Conservation (phyloP, 768 basidiomycete species). For the Pleurotus tuber-regium region DNA sequence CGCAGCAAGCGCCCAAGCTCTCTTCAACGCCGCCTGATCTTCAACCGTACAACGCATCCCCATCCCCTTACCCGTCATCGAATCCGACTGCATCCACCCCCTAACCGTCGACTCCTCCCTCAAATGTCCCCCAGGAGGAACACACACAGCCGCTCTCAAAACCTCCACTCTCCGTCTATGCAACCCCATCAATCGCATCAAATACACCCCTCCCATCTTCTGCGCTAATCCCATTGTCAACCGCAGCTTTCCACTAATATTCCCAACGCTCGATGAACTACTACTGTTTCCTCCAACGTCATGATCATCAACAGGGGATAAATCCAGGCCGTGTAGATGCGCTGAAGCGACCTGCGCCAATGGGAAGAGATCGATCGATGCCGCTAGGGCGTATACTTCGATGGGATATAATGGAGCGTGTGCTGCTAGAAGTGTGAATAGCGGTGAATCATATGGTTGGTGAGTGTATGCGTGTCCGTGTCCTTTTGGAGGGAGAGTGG, state of each 20-base stretch:
- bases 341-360: not conserved
- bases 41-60: not conserved
- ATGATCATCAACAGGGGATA: not conserved
- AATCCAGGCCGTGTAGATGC: not conserved
- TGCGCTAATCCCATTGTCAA: not conserved
- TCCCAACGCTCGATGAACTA: too few species aligned
- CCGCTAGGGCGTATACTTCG: slow-evolving; percentile 1
- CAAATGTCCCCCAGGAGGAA: not conserved
- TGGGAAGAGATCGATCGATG: not conserved
- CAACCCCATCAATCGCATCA: not conserved
- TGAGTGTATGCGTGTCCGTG: not conserved
- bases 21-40: not conserved
- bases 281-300: too few species aligned
- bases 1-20: not conserved
- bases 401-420: slow-evolving; percentile 1
- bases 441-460: not conserved
- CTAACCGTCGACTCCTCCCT: too few species aligned
- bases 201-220: slow-evolving; percentile 2
- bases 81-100: too few species aligned
- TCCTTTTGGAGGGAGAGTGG: not conserved
- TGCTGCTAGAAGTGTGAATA: not conserved
- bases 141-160: slow-evolving; percentile 1
- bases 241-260: not conserved
- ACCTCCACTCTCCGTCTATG: not conserved
- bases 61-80: too few species aligned